phyloP scores from a whole-genome alignment of 345 rosid species.

The Citrus hindsii region DNA sequence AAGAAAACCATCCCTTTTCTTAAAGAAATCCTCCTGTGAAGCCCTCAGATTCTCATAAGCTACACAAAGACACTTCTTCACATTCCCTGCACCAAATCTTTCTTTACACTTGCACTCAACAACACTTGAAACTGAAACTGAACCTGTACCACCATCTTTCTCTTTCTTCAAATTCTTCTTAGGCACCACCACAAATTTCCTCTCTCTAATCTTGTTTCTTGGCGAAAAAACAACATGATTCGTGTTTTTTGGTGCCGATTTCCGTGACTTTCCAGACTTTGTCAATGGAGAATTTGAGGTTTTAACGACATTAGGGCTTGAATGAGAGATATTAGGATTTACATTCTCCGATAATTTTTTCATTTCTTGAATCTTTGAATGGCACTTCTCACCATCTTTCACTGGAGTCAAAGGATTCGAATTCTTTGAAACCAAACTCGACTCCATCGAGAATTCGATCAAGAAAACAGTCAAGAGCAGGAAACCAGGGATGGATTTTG shows the following conservation, averaged over 20 bases:
- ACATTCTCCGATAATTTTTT: conserved; percentile 51
- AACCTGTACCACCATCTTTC: conserved; percentile 19
- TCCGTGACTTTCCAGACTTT: conserved; percentile 57
- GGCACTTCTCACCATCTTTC: conserved; percentile 48
- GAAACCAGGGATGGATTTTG: conserved; percentile 13
- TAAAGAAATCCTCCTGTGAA: conserved; percentile 83
- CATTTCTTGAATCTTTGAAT: conserved; percentile 30
- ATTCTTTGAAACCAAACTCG: conserved; percentile 22
- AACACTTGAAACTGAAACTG: conserved; percentile 15
- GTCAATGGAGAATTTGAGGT: conserved; percentile 34
- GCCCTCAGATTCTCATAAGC: conserved; percentile 80
- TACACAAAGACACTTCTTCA: conserved; percentile 70
- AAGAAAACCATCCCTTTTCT: conserved; percentile 16
- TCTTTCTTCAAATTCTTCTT: conserved; percentile 66
- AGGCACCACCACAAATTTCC: conserved; percentile 81
- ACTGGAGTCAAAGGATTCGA: conserved; percentile 48
- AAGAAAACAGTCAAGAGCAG: neutral
- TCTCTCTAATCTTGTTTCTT: conserved; percentile 62
- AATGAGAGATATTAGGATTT: conserved; percentile 56
- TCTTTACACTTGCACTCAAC: conserved; percentile 65
- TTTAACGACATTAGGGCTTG: conserved; percentile 35
- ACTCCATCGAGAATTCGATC: conserved; percentile 43
- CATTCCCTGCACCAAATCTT: conserved; percentile 41
- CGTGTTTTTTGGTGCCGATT: conserved; percentile 32
- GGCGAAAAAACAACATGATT: conserved; percentile 43